phyloP scores from a whole-genome alignment of 192 early-diverging fungal species.

The Rhizophagus sp. region DNA sequence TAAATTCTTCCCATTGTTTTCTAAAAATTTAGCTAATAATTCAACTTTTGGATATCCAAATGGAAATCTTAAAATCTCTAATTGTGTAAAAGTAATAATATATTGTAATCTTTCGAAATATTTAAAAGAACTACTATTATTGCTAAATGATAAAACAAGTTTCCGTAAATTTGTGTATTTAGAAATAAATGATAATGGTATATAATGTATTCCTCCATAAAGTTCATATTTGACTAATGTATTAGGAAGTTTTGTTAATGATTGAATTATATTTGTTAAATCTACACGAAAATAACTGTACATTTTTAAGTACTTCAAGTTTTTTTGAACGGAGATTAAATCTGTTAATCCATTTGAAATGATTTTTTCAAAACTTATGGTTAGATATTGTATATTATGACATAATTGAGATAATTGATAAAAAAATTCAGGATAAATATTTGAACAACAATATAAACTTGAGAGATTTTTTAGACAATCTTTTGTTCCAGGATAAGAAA shows the following conservation, averaged over 20 bases:
- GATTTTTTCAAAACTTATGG: background rate
- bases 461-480: background rate
- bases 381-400: background rate
- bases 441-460: background rate
- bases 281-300: background rate
- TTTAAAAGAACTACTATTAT: no score
- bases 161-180: background rate
- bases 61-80: no score
- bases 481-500: background rate
- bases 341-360: background rate
- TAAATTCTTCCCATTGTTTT: no score
- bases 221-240: background rate
- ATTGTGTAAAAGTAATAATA: no score
- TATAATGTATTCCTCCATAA: background rate
- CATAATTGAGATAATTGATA: background rate
- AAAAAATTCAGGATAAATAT: background rate
- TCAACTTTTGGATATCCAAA: no score
- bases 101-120: no score
- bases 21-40: no score
- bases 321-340: background rate
- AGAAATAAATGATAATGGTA: background rate
- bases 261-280: background rate
- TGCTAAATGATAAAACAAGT: background rate
- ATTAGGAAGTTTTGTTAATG: background rate
- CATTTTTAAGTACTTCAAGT: background rate